These are phyloP conservation scores for Kernera saxatilis DNA, from an alignment of 345 rosid species.

Conservation along the genomic window DNA sequence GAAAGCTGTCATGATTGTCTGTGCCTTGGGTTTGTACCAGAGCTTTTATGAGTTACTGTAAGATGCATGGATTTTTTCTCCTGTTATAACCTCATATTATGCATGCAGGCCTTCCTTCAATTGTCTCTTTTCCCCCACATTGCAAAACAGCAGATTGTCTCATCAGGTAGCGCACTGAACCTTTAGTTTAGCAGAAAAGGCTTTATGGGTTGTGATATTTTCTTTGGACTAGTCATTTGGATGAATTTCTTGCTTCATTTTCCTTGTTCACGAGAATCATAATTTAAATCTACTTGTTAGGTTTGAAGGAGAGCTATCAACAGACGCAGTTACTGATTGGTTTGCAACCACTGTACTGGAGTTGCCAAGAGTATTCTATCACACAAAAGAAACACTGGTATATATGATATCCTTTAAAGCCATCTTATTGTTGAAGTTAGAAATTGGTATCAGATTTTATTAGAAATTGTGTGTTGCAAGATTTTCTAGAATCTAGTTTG, in stretches of 20 bases:
- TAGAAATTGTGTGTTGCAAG: not conserved
- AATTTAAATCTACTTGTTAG: constrained; percentile 33
- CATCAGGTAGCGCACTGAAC: constrained; percentile 49
- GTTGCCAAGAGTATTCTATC: constrained; percentile 81
- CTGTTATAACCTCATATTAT: constrained; percentile 26
- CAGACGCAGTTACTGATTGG: constrained; percentile 82
- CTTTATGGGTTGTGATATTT: not conserved
- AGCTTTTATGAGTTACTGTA: not conserved
- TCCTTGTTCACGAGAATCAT: not conserved
- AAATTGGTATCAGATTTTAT: not conserved
- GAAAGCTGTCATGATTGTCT: not conserved
- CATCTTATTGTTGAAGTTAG: not conserved
- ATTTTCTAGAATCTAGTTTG: not conserved
- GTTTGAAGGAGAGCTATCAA: constrained; percentile 68
- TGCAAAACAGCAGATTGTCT: constrained; percentile 68
- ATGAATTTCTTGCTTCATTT: constrained; percentile 2
- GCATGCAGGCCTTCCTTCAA: constrained; percentile 70
- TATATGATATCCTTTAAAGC: not conserved
- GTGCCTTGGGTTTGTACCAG: not conserved
- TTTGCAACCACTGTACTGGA: constrained; percentile 59
- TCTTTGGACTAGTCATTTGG: not conserved
- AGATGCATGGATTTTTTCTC: not conserved
- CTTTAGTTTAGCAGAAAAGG: not conserved
- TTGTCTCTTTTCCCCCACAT: constrained; percentile 64
- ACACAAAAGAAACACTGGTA: constrained; percentile 85